These are phyloP conservation scores for Evernia prunastri DNA, from an alignment of 495 filamentous ascomycete species.

Conservation along the genomic window DNA sequence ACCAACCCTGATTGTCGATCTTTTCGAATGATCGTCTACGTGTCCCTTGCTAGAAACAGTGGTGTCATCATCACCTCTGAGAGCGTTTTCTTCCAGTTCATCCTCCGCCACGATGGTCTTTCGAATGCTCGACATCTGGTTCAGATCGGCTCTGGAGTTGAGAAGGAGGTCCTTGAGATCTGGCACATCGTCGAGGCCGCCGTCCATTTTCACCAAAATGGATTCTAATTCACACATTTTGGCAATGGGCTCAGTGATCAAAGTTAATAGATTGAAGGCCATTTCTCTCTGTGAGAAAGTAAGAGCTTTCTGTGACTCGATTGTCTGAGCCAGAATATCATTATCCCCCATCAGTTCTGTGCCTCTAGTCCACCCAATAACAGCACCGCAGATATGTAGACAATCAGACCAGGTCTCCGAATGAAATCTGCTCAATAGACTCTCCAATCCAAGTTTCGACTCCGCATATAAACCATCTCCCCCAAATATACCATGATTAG, in stretches of 20 bases:
- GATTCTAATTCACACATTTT: neutral
- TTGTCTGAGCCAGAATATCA: constrained; percentile 22
- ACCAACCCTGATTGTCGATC: too few relatives aligned
- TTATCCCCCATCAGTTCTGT: constrained; percentile 27
- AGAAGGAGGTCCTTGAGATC: too few relatives aligned
- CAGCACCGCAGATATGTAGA: constrained; percentile 25
- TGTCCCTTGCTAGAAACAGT: too few relatives aligned
- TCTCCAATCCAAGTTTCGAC: constrained; percentile 29
- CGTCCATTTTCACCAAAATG: too few relatives aligned
- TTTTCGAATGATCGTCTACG: too few relatives aligned
- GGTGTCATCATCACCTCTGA: too few relatives aligned
- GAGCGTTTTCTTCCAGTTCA: too few relatives aligned
- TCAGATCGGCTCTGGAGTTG: too few relatives aligned
- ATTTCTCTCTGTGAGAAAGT: constrained; percentile 28
- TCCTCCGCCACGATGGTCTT: too few relatives aligned
- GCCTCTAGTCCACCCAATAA: constrained; percentile 30
- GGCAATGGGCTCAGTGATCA: neutral
- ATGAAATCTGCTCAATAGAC: constrained; percentile 20
- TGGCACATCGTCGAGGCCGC: too few relatives aligned
- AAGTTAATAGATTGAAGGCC: constrained; percentile 24
- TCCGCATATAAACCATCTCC: constrained; percentile 30
- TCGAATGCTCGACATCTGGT: too few relatives aligned
- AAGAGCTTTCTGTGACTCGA: constrained; percentile 20
- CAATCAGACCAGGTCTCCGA: constrained; percentile 28
- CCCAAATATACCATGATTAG: constrained; percentile 30